phyloP scores from a whole-genome alignment of 768 basidiomycete genomes.

The Scleroderma bovista region DNA sequence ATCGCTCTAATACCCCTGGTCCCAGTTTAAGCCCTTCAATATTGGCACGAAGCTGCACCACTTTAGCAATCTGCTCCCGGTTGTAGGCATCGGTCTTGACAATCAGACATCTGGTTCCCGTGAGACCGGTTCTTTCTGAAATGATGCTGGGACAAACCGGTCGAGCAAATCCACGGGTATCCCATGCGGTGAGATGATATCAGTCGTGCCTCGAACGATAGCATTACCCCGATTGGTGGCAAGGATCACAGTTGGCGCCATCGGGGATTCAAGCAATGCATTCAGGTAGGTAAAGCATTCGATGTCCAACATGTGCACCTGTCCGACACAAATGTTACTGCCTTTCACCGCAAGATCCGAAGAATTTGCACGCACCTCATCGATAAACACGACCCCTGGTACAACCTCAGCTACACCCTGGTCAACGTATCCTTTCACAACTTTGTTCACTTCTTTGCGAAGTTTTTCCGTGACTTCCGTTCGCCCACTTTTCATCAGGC shows the following conservation, averaged over 20 bases:
- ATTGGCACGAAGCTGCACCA: constrained; percentile 79
- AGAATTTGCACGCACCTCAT: constrained; percentile 62
- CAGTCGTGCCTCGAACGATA: constrained; percentile 88
- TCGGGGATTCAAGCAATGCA: constrained; percentile 88
- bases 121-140: constrained; percentile 6
- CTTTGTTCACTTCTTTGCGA: constrained; percentile 92
- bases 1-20: constrained; percentile 67
- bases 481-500: constrained; percentile 83
- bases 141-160: constrained; percentile 44
- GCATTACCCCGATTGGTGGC: constrained; percentile 95
- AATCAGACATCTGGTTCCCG: constrained; percentile 70
- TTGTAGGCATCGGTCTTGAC: constrained; percentile 87
- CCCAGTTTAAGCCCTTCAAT: constrained; percentile 81
- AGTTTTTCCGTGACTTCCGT: constrained; percentile 98
- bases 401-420: constrained; percentile 98
- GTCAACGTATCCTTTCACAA: constrained; percentile 95
- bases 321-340: constrained; percentile 4
- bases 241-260: constrained; percentile 96
- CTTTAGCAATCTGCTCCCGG: constrained; percentile 78
- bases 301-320: constrained; percentile 99
- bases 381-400: constrained; percentile 97
- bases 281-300: constrained; percentile 99
- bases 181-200: constrained; percentile 89
- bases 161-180: constrained; percentile 92
- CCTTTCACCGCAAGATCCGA: not conserved